Conservation (phyloP, 1,284 basidiomycete species). For the Sparassis latifolia region DNA sequence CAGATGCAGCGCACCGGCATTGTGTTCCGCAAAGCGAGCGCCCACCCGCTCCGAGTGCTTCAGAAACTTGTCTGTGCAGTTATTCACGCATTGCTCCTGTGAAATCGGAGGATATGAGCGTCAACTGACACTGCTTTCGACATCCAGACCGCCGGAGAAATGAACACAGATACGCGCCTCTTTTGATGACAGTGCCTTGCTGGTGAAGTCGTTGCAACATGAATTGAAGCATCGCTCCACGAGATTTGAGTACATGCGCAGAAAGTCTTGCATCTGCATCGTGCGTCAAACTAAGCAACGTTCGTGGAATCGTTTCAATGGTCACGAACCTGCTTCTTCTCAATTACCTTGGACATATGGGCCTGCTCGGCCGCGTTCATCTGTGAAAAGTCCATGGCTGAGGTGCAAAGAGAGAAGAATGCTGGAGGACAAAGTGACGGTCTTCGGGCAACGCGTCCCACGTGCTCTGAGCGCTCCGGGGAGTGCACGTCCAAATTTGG, state of each 20-base stretch:
- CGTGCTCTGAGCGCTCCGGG: neutral
- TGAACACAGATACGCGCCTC: slow-evolving; percentile 55
- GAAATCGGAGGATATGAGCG: slow-evolving; percentile 10
- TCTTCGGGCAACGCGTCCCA: neutral
- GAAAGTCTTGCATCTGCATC: slow-evolving; percentile 93
- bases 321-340: slow-evolving; percentile 83
- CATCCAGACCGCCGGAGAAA: neutral
- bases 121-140: slow-evolving; percentile 1
- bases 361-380: slow-evolving; percentile 85
- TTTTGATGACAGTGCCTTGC: slow-evolving; percentile 88
- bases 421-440: neutral
- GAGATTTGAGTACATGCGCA: slow-evolving; percentile 92
- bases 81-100: slow-evolving; percentile 66
- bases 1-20: slow-evolving; percentile 57
- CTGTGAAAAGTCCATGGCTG: slow-evolving; percentile 77
- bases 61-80: slow-evolving; percentile 90
- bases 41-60: slow-evolving; percentile 96
- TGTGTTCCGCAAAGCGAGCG: slow-evolving; percentile 86
- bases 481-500: neutral
- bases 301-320: neutral
- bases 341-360: slow-evolving; percentile 85
- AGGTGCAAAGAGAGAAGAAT: neutral
- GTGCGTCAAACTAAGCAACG: slow-evolving; percentile 2
- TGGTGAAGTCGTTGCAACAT: slow-evolving; percentile 96
- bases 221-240: slow-evolving; percentile 94